Evolutionary conservation across 75 land plant species (phyloP), one percentile per base, ranked within the genome.

Genomic region (Cunninghamia lanceolata): DNA sequence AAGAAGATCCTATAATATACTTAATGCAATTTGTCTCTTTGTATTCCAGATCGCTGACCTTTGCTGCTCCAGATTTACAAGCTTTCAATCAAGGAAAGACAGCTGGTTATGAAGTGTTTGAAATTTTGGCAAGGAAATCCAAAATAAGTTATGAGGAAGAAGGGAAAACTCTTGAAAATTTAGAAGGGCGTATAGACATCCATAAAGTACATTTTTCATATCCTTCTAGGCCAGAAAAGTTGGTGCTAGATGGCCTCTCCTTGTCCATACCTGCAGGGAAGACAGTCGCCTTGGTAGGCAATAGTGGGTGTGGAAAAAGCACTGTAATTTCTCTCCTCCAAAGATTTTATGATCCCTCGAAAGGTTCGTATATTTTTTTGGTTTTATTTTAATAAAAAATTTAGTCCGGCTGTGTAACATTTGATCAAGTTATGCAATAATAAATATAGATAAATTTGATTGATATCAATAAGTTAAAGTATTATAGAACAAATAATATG

Each of bases 1-100:
- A n/a, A 2, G n/a, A n/a, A n/a, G n/a, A n/a, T n/a, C n/a, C n/a
- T n/a, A n/a, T n/a, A n/a, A n/a, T n/a, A n/a, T n/a, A n/a, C n/a
- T n/a, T n/a, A n/a, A n/a, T n/a, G n/a, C n/a, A n/a, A n/a, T n/a
- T n/a, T n/a, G n/a, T n/a, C n/a, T n/a, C n/a, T n/a, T n/a, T 71
- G 16, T 42, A 54, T 88, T 53, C 32, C 95, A 94, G 95, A 75
- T 88, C 94, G 30, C 87, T 94, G 19, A 92, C 92, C 36, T 87
- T 92, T 77, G 94, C 94, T 73, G 91, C 91, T 21, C 94, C 95
- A 35, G 92, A 94, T 80, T 83, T 94, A 56, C 89, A 87, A 82
- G 82, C 89, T 3, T 92, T 94, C 85, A 89, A 86, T 36, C 89
- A 89, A 75, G 96, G 89, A 63, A 93, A 89, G 53, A 93, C 91